Evolutionary conservation across 176 grass and related monocot genomes (phyloP).

Genomic region (Oryza glaberrima): DNA sequence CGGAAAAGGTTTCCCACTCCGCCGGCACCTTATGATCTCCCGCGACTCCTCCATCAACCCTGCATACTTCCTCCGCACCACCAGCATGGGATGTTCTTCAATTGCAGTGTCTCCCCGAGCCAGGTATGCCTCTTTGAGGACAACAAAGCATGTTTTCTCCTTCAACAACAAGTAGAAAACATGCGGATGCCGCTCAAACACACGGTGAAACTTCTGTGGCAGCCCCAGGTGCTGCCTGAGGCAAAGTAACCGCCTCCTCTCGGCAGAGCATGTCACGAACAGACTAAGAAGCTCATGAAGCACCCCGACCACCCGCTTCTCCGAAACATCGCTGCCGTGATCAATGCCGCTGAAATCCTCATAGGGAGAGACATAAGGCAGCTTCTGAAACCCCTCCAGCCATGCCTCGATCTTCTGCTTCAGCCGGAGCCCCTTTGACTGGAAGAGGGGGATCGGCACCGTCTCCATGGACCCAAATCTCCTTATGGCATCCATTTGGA

Average conservation of each 20-base stretch:
- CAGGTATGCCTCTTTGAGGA: conserved; percentile 87
- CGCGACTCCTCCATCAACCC: conserved; percentile 65
- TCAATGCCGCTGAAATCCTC: conserved; percentile 57
- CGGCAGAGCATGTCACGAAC: conserved; percentile 69
- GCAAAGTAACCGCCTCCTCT: conserved; percentile 65
- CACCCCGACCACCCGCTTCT: conserved; percentile 62
- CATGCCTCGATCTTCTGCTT: conserved; percentile 73
- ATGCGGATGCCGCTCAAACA: conserved; percentile 68
- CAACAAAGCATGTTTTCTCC: conserved; percentile 77
- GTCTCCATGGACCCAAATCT: conserved; percentile 26
- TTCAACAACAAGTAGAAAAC: conserved; percentile 85
- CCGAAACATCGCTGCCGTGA: conserved; percentile 47
- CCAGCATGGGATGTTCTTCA: conserved; percentile 62
- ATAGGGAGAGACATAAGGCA: conserved; percentile 70
- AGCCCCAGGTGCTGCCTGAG: conserved; percentile 63
- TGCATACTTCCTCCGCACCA: conserved; percentile 63
- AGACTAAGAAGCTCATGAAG: conserved; percentile 77
- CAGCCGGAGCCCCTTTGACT: conserved; percentile 71
- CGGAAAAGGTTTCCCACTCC: conserved; percentile 40
- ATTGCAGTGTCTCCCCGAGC: conserved; percentile 46
- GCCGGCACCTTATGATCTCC: conserved; percentile 49
- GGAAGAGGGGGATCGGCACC: conserved; percentile 70
- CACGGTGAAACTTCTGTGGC: conserved; percentile 71
- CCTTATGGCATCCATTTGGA: conserved; percentile 53
- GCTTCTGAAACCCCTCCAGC: conserved; percentile 67